Conservation (phyloP, 108 stramenopile genomes). For the Tribonema minus region DNA sequence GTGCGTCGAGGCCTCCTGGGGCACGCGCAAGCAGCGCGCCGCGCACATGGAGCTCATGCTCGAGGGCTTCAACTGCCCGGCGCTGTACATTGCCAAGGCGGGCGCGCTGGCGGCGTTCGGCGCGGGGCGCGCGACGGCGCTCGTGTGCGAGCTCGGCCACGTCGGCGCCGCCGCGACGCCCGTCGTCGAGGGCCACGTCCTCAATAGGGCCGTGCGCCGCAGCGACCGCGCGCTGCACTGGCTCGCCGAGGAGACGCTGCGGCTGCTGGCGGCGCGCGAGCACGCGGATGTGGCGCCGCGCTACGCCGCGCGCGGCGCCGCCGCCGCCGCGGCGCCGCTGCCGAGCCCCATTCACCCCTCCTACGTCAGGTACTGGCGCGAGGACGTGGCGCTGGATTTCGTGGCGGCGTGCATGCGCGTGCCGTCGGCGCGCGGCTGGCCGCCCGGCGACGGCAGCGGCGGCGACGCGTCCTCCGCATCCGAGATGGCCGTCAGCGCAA, state of each 20-base stretch:
- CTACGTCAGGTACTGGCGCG: no score
- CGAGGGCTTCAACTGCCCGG: constrained; percentile 29
- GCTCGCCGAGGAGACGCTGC: constrained; percentile 15
- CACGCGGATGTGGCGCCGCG: not conserved
- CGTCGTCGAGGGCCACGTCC: constrained; percentile 34
- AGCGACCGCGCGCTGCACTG: constrained; percentile 30
- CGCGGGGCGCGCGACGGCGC: constrained; percentile 29
- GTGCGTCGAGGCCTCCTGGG: constrained; percentile 32
- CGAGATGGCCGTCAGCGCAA: no score
- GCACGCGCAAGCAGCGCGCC: constrained; percentile 23
- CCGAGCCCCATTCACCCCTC: no score
- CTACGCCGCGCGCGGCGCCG: not conserved
- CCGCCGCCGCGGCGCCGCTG: no score
- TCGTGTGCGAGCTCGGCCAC: constrained; percentile 35
- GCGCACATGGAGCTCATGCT: constrained; percentile 38
- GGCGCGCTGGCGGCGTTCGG: constrained; percentile 36
- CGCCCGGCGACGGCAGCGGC: no score
- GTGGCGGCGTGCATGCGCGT: no score
- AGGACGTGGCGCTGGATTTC: no score
- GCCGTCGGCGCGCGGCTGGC: no score
- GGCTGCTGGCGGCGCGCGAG: not conserved
- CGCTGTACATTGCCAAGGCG: constrained; percentile 30
- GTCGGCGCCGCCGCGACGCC: constrained; percentile 39
- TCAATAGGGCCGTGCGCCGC: constrained; percentile 33
- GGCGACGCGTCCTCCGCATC: no score